phyloP scores from a whole-genome alignment of 1,139 yeast genomes.

The Lodderomyces theae region DNA sequence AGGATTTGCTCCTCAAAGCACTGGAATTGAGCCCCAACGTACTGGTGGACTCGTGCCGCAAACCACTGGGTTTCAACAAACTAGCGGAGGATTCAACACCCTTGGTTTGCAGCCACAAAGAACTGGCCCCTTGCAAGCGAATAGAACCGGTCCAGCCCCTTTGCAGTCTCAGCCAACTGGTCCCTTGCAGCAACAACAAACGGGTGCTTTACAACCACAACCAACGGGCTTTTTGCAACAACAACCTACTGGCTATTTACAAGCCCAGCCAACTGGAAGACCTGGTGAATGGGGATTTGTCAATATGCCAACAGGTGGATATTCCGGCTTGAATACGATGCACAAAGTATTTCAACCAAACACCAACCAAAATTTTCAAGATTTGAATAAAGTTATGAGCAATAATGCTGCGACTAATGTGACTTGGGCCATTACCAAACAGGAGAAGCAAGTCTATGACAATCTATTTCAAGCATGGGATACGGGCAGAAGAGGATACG shows the following conservation, averaged over 20 bases:
- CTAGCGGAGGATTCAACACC: slow-evolving; percentile 35
- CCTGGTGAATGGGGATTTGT: slow-evolving; percentile 87
- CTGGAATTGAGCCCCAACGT: slow-evolving; percentile 24
- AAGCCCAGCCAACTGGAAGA: slow-evolving; percentile 61
- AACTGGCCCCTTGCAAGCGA: slow-evolving; percentile 20
- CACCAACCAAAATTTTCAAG: slow-evolving; percentile 13
- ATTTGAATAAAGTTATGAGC: slow-evolving; percentile 52
- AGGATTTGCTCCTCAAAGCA: slow-evolving; percentile 22
- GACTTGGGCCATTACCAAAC: slow-evolving; percentile 76
- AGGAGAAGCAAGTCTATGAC: slow-evolving; percentile 84
- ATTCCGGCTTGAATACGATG: slow-evolving; percentile 75
- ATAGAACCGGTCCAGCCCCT: slow-evolving; percentile 28
- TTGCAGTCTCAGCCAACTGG: slow-evolving; percentile 24
- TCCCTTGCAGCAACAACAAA: slow-evolving; percentile 23
- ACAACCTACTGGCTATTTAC: slow-evolving; percentile 43
- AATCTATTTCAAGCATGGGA: slow-evolving; percentile 91
- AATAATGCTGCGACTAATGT: slow-evolving; percentile 50
- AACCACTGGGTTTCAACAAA: slow-evolving; percentile 16
- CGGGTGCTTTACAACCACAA: slow-evolving; percentile 33
- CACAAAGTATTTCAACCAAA: slow-evolving; percentile 73
- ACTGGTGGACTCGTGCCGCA: slow-evolving; percentile 27
- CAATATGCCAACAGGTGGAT: slow-evolving; percentile 67
- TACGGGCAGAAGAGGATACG: slow-evolving; percentile 57
- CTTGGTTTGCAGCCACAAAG: slow-evolving; percentile 31
- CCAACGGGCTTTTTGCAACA: slow-evolving; percentile 38